Percentiles rank a stretch among this genome's conserved stretches.
Conservation (phyloP, 108 stramenopile species). For the Skeletonema costatum region DNA sequence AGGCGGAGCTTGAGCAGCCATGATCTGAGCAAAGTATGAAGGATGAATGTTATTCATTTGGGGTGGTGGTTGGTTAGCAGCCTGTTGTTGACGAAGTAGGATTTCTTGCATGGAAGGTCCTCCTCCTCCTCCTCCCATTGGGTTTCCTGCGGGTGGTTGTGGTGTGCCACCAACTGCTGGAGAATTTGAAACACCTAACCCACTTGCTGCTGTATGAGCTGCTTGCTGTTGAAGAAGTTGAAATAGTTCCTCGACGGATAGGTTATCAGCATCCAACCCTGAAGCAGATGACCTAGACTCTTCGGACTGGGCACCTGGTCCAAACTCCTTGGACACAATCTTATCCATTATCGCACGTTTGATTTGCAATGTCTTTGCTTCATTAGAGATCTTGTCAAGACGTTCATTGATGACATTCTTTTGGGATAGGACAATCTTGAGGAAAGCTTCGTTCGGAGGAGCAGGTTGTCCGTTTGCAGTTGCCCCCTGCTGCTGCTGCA, state of each 20-base stretch:
- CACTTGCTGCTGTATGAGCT: background rate
- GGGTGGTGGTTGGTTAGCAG: background rate
- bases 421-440: background rate
- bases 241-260: background rate
- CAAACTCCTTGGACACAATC: background rate
- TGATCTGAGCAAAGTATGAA: background rate
- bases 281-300: background rate
- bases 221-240: background rate
- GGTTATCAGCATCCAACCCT: background rate
- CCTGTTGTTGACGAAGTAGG: background rate
- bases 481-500: background rate
- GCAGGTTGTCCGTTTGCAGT: background rate
- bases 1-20: background rate
- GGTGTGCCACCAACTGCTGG: background rate
- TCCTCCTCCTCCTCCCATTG: background rate
- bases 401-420: background rate
- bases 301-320: constrained; percentile 1
- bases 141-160: background rate
- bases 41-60: background rate
- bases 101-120: background rate
- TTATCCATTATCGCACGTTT: background rate
- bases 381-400: background rate
- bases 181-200: background rate
- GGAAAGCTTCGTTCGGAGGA: background rate
- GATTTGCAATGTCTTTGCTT: background rate